Evolutionary conservation across 768 basidiomycete species (phyloP), one percentile per base, ranked within the genome.

Genomic region (Psilocybe subaeruginosa): DNA sequence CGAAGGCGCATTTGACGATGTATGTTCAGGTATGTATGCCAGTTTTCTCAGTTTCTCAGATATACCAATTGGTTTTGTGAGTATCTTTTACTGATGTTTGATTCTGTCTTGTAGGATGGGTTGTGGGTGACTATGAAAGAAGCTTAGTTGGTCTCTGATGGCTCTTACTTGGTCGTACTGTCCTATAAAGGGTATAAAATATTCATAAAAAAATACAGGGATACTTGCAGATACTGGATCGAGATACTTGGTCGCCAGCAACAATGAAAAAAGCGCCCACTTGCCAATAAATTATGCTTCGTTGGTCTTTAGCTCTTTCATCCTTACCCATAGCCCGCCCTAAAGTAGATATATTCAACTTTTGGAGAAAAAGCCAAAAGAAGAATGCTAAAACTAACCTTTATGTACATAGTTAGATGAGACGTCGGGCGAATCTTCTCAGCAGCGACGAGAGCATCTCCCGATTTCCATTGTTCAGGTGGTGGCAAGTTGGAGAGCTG

Each of bases 261-360:
- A 2, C 23, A 2, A 23, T 0, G 23, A 2, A 23, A 14, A 9
- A 43, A 43, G 8, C 14, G 41, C 8, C 14, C 41, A 14, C 14
- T 43, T 4, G n/a, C 4, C 4, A 16, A 43, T 8, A 43, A 43
- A 43, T 43, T 12, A 43, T n/a, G n/a, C 41, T 2, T 43, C 41
- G 41, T 43, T 43, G 41, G 41, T n/a, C 33, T 56, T 61, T 12
- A 54, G 19, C 58, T 71, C 69, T 23, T 65, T 64, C 67, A 73
- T 67, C 39, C 58, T 76, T 19, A 80, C 74, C 81, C 82, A 83
- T 19, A 83, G 59, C 8, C 82, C 81, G 1, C 79, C 80, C 80
- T 80, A 53, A 6, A 27, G 11, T 41, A 53, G 23, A 17, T 43
- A 29, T 19, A 35, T 55, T 55, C 17, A 48, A 47, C 39, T 7